These are phyloP conservation scores for Closterium sp. DNA, from an alignment of 139 green algal genomes.

Conservation along the genomic window DNA sequence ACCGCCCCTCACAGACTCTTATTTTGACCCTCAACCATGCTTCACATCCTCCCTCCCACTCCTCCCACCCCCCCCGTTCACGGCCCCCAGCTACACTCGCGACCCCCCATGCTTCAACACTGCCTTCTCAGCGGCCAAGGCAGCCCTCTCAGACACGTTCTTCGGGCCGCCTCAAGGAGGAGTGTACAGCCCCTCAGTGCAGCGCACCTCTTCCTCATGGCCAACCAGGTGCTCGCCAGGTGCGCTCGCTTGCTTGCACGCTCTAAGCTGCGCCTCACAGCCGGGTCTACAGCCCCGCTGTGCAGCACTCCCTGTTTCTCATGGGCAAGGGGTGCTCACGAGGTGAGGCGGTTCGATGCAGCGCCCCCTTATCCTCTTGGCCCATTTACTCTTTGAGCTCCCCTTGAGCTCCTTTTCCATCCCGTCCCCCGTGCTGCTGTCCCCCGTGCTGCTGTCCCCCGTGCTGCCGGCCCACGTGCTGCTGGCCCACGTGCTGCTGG, in stretches of 20 bases:
- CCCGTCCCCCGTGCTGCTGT: no score
- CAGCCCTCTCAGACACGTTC: conserved; percentile 63
- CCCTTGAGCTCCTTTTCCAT: neutral
- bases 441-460: no score
- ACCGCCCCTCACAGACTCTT: neutral
- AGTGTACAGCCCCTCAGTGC: conserved; percentile 85
- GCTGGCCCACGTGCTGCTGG: neutral
- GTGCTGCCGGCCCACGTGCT: no score
- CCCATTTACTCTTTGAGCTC: neutral
- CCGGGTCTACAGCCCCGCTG: no score
- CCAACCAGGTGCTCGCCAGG: conserved; percentile 52
- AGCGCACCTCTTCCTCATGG: conserved; percentile 94
- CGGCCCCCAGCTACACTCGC: conserved; percentile 16
- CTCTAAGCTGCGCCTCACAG: no score
- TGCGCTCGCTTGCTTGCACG: neutral
- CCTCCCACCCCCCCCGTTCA: neutral
- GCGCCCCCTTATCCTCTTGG: neutral
- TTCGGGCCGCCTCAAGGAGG: conserved; percentile 77
- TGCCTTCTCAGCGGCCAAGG: conserved; percentile 28
- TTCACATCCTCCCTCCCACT: neutral
- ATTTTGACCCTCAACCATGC: neutral
- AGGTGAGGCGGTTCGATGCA: neutral
- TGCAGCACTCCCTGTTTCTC: no score
- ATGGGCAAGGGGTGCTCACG: conserved; percentile 55
- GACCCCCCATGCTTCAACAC: neutral